These are phyloP conservation scores for Endotrypanum monterogeii DNA, from an alignment of 208 protist genomes.

Conservation along the genomic window DNA sequence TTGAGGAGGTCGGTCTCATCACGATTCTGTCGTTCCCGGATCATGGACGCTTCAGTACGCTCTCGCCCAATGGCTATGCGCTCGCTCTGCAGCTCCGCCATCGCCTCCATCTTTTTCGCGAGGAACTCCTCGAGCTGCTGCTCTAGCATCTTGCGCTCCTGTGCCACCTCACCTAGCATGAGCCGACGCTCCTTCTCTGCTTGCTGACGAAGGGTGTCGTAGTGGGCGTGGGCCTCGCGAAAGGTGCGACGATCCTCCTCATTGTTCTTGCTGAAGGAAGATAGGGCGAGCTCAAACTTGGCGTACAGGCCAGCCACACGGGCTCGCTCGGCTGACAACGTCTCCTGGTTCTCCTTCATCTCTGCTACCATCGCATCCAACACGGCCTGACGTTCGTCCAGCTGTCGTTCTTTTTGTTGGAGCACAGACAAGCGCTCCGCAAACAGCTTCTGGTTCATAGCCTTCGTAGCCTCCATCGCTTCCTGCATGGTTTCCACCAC, in stretches of 20 bases:
- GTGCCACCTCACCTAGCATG: slow-evolving; percentile 78
- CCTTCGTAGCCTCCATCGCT: slow-evolving; percentile 66
- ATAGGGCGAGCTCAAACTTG: slow-evolving; percentile 78
- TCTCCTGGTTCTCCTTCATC: slow-evolving; percentile 50
- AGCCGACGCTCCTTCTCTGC: slow-evolving; percentile 74
- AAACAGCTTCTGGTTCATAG: slow-evolving; percentile 70
- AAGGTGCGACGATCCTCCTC: slow-evolving; percentile 78
- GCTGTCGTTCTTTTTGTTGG: slow-evolving; percentile 53
- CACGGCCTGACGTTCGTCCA: slow-evolving; percentile 60
- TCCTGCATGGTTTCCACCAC: slow-evolving; percentile 62
- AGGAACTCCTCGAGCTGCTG: slow-evolving; percentile 86
- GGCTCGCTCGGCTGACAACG: slow-evolving; percentile 68
- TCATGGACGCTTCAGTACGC: slow-evolving; percentile 68
- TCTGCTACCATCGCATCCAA: slow-evolving; percentile 70
- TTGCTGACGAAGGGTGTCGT: slow-evolving; percentile 84
- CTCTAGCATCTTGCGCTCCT: slow-evolving; percentile 84
- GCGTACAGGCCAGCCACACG: slow-evolving; percentile 67
- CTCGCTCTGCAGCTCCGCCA: slow-evolving; percentile 80
- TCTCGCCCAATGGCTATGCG: slow-evolving; percentile 67
- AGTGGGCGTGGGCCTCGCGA: slow-evolving; percentile 65
- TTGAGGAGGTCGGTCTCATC: slow-evolving; percentile 77
- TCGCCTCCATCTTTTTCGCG: slow-evolving; percentile 66
- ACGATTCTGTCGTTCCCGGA: slow-evolving; percentile 76
- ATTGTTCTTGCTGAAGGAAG: slow-evolving; percentile 60
- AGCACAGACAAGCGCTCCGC: slow-evolving; percentile 59